Conservation (phyloP, 176 grass and related monocot genomes). For the Raddia guianensis region DNA sequence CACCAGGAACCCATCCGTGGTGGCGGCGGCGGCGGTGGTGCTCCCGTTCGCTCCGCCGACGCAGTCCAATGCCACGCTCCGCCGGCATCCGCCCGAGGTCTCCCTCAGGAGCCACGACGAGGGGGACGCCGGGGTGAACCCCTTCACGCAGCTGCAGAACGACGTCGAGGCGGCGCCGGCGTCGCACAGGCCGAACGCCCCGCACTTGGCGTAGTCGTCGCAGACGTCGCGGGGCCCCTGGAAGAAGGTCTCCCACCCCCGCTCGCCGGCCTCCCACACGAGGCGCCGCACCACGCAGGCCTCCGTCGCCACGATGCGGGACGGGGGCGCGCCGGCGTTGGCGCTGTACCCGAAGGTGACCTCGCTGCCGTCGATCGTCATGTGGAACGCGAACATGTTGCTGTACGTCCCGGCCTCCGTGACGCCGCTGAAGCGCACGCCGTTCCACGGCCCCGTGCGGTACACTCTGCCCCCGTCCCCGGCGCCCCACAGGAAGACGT, state of each 20-base stretch:
- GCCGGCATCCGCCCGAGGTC: constrained; percentile 31
- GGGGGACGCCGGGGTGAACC: constrained; percentile 37
- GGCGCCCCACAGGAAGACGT: constrained; percentile 13
- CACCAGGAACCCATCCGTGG: constrained; percentile 13
- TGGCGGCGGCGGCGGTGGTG: not conserved
- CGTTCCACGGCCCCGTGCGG: constrained; percentile 41
- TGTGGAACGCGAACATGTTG: not conserved
- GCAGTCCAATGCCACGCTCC: constrained; percentile 31
- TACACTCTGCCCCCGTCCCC: not conserved
- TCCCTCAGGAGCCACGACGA: constrained; percentile 15
- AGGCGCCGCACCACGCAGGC: constrained; percentile 32
- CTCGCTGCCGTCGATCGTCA: constrained; percentile 16
- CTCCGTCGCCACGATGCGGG: not conserved
- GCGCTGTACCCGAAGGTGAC: constrained; percentile 20
- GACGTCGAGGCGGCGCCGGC: not conserved
- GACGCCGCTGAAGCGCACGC: constrained; percentile 32
- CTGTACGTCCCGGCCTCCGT: constrained; percentile 16
- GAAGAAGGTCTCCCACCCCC: constrained; percentile 3
- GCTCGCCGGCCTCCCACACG: constrained; percentile 12
- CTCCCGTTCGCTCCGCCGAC: not conserved
- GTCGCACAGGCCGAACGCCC: constrained; percentile 48
- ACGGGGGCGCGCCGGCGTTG: constrained; percentile 28
- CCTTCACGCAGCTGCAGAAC: constrained; percentile 41
- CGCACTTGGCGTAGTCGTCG: constrained; percentile 17
- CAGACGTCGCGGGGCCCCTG: not conserved